Conservation (phyloP, 78 protist species). For the Corallochytrium limacisporum region DNA sequence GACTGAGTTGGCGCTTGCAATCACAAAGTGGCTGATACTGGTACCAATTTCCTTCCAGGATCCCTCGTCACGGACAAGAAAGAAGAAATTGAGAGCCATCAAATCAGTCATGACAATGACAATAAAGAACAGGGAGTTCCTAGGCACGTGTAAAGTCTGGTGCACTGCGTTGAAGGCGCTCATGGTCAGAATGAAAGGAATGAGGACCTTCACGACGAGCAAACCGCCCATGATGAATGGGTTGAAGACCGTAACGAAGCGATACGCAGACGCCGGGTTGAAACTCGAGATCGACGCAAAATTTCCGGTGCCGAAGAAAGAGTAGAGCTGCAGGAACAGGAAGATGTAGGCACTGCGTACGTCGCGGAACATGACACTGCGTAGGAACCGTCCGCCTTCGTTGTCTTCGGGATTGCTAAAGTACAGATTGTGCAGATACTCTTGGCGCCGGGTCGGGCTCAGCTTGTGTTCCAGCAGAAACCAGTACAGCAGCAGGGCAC, state of each 20-base stretch:
- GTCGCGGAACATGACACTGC: background rate
- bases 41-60: constrained; percentile 47
- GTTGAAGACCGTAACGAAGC: constrained; percentile 34
- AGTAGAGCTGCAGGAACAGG: constrained; percentile 34
- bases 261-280: constrained; percentile 41
- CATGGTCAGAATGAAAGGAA: constrained; percentile 9
- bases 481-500: background rate
- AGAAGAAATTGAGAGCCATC: constrained; percentile 72
- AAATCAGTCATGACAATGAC: constrained; percentile 48
- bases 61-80: constrained; percentile 47
- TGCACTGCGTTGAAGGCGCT: background rate
- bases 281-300: constrained; percentile 66
- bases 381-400: no score
- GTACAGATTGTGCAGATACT: no score
- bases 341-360: background rate
- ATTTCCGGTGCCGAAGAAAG: constrained; percentile 82
- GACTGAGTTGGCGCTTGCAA: constrained; percentile 47
- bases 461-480: background rate
- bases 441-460: background rate
- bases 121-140: constrained; percentile 26
- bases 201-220: constrained; percentile 31
- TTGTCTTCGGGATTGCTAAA: no score
- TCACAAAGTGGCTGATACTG: constrained; percentile 57
- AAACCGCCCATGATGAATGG: constrained; percentile 64
- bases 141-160: background rate